Percentiles rank a stretch among this genome's conserved stretches.
phyloP scores from a whole-genome alignment of 2,329 filamentous ascomycete species.

The Aspergillus tamarii region DNA sequence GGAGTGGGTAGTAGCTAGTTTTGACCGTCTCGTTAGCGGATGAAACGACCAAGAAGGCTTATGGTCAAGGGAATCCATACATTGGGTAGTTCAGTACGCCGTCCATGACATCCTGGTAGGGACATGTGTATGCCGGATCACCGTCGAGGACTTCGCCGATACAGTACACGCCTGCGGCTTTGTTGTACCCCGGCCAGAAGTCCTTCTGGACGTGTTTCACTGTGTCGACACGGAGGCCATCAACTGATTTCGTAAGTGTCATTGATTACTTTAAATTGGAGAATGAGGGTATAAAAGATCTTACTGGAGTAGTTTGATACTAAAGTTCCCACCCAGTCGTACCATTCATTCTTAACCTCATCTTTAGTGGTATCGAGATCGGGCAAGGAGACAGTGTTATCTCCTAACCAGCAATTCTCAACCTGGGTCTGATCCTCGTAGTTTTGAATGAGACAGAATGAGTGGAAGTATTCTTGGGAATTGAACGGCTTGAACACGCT shows the following conservation, averaged over 20 bases:
- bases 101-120: constrained; percentile 50
- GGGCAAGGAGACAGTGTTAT: constrained; percentile 60
- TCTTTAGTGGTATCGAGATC: constrained; percentile 62
- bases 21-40: background rate
- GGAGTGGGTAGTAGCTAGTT: constrained; percentile 36
- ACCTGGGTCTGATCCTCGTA: constrained; percentile 55
- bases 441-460: constrained; percentile 57
- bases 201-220: constrained; percentile 52
- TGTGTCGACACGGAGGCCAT: constrained; percentile 58
- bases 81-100: constrained; percentile 55
- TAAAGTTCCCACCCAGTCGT: constrained; percentile 62
- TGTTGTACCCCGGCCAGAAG: constrained; percentile 49
- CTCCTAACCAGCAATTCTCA: constrained; percentile 58
- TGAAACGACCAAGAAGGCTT: background rate
- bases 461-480: constrained; percentile 61
- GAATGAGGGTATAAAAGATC: background rate
- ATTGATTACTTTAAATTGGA: background rate
- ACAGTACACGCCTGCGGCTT: constrained; percentile 50
- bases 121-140: constrained; percentile 45
- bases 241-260: constrained; percentile 36
- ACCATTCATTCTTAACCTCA: constrained; percentile 54
- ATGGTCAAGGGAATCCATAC: constrained; percentile 17
- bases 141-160: constrained; percentile 53
- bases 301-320: constrained; percentile 66
- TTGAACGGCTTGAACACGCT: constrained; percentile 58